phyloP scores from a whole-genome alignment of 768 basidiomycete genomes.

The Bullera alba region DNA sequence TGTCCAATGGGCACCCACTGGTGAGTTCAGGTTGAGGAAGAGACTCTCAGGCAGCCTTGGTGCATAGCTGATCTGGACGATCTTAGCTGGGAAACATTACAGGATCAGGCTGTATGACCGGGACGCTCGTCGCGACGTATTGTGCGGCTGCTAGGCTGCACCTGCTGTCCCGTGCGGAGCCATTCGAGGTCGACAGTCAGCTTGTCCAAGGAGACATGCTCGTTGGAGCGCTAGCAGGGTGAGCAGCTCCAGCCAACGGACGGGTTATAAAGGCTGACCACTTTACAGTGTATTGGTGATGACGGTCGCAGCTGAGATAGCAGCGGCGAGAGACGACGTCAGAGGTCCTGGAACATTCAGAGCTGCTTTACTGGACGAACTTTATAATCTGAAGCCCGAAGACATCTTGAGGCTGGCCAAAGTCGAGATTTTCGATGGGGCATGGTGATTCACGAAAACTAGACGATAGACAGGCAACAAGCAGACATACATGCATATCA shows the following conservation, averaged over 20 bases:
- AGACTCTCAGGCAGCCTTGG: neutral
- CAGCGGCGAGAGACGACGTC: conserved; percentile 52
- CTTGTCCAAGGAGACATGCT: conserved; percentile 74
- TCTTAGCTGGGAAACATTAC: conserved; percentile 68
- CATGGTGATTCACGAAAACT: no score
- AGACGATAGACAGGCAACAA: no score
- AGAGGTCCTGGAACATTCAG: conserved; percentile 63
- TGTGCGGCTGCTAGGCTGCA: conserved; percentile 61
- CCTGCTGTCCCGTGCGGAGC: conserved; percentile 37
- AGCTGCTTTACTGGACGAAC: conserved; percentile 58
- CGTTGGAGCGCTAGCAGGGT: conserved; percentile 70
- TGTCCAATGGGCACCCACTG: conserved; percentile 64
- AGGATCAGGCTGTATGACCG: conserved; percentile 74
- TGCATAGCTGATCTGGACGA: no score
- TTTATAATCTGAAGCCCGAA: conserved; percentile 49
- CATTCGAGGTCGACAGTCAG: conserved; percentile 36
- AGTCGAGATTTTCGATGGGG: conserved; percentile 36
- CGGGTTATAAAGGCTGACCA: conserved; percentile 5
- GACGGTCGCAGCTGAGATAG: conserved; percentile 60
- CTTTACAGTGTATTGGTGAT: conserved; percentile 54
- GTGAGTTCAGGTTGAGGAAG: conserved; percentile 11
- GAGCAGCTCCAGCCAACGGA: conserved; percentile 24
- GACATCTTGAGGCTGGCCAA: conserved; percentile 37
- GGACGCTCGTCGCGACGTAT: conserved; percentile 64
- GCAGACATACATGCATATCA: no score